Conservation (phyloP, 768 basidiomycete species). For the Boletus rubescentipes region DNA sequence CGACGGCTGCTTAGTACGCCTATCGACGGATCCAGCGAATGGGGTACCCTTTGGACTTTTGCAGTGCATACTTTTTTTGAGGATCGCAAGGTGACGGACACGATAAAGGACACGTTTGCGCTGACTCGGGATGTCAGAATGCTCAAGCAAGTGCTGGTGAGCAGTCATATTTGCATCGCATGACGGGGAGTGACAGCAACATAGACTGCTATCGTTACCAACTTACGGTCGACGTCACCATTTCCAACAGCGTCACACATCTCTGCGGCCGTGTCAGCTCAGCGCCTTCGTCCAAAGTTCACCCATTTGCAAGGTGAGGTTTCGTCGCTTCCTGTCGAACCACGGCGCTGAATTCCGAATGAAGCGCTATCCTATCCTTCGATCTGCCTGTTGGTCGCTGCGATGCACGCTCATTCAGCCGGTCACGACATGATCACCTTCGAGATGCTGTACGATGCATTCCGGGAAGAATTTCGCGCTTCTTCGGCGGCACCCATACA, state of each 20-base stretch:
- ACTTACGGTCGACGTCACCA: slow-evolving; percentile 51
- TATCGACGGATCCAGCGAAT: slow-evolving; percentile 41
- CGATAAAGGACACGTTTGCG: slow-evolving; percentile 58
- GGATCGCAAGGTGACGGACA: slow-evolving; percentile 44
- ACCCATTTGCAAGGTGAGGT: slow-evolving; percentile 53
- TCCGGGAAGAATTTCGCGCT: slow-evolving; percentile 70
- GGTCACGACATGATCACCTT: slow-evolving; percentile 86
- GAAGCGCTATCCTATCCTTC: slow-evolving; percentile 75
- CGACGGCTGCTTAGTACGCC: slow-evolving; percentile 41
- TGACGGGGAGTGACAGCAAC: slow-evolving; percentile 5
- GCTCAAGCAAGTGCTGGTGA: slow-evolving; percentile 60
- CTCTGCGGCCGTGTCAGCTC: slow-evolving; percentile 42
- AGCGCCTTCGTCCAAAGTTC: slow-evolving; percentile 58
- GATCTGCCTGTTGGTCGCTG: slow-evolving; percentile 83
- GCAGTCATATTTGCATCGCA: slow-evolving; percentile 22
- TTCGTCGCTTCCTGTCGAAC: not conserved
- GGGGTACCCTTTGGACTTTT: slow-evolving; percentile 58
- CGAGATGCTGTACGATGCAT: slow-evolving; percentile 83
- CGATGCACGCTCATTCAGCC: slow-evolving; percentile 69
- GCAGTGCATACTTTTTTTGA: slow-evolving; percentile 57
- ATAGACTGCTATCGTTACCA: slow-evolving; percentile 46
- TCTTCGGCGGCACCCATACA: slow-evolving; percentile 75
- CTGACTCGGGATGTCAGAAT: slow-evolving; percentile 60
- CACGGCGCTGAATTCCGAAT: not conserved
- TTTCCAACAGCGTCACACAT: slow-evolving; percentile 50